phyloP scores from a whole-genome alignment of 257 asterid species.

The Rehmannia glutinosa region DNA sequence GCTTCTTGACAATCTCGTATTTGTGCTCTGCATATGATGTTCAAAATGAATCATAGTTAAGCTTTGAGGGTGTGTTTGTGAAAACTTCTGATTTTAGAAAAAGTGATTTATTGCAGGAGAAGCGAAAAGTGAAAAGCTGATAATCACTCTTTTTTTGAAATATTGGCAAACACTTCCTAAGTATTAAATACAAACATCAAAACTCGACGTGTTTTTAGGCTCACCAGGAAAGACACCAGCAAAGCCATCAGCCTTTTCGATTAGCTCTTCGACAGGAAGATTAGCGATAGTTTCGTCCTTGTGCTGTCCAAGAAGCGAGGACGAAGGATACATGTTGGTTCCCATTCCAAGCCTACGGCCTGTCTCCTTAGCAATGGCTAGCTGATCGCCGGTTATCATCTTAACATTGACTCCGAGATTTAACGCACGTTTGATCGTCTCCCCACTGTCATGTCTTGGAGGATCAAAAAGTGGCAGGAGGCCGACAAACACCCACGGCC shows the following conservation, averaged over 20 bases:
- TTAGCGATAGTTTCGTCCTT: constrained; percentile 42
- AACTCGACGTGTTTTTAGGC: background rate
- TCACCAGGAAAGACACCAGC: constrained; percentile 63
- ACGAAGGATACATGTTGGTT: constrained; percentile 60
- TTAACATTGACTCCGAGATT: constrained; percentile 77
- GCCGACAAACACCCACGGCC: constrained; percentile 67
- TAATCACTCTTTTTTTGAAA: too few species aligned
- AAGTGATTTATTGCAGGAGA: too few species aligned
- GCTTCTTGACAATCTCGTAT: constrained; percentile 54
- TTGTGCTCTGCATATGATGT: constrained; percentile 38
- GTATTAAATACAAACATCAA: background rate
- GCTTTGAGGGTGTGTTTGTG: too few species aligned
- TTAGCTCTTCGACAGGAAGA: constrained; percentile 46
- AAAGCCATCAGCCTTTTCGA: constrained; percentile 59
- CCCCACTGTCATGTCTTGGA: constrained; percentile 83
- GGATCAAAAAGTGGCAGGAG: constrained; percentile 80
- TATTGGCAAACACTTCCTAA: too few species aligned
- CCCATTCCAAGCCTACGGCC: constrained; percentile 70
- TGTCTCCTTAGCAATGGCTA: constrained; percentile 56
- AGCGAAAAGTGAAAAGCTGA: too few species aligned
- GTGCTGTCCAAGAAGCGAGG: constrained; percentile 58
- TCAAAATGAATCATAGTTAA: background rate
- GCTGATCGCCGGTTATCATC: constrained; percentile 81
- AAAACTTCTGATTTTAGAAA: too few species aligned
- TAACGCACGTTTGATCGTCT: constrained; percentile 67